These are phyloP conservation scores for Saccharomyces hybrid DNA, from an alignment of 1,139 yeast genomes.

Conservation along the genomic window DNA sequence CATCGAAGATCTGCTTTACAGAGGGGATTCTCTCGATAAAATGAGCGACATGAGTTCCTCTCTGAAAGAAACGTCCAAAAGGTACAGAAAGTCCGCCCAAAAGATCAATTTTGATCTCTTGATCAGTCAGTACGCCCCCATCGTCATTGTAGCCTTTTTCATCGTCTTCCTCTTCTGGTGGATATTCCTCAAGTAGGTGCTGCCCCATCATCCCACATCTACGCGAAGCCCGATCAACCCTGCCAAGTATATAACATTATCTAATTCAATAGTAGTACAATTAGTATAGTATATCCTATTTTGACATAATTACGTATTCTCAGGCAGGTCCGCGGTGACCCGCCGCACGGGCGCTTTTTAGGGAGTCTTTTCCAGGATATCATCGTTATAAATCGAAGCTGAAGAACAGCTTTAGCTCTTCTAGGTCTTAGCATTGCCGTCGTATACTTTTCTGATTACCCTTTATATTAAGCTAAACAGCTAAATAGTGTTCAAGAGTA, in stretches of 20 bases:
- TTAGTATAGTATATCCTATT: no score
- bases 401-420: no score
- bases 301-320: background rate
- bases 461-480: no score
- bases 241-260: no score
- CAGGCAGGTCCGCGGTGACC: background rate
- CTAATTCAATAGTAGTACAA: no score
- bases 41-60: conserved; percentile 85
- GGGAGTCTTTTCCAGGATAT: background rate
- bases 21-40: conserved; percentile 90
- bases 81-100: conserved; percentile 84
- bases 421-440: no score
- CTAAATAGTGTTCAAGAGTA: no score
- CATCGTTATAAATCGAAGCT: background rate
- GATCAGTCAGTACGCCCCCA: conserved; percentile 82
- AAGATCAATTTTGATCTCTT: conserved; percentile 85
- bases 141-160: conserved; percentile 63
- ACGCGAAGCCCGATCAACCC: no score
- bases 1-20: conserved; percentile 84
- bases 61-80: conserved; percentile 74
- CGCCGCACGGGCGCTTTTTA: conserved; percentile 1
- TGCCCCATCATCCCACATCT: no score
- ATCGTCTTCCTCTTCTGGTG: conserved; percentile 80
- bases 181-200: conserved; percentile 49
- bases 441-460: no score